Conservation (phyloP, 73 alveolate genomes). For the Blepharisma japonicum region DNA sequence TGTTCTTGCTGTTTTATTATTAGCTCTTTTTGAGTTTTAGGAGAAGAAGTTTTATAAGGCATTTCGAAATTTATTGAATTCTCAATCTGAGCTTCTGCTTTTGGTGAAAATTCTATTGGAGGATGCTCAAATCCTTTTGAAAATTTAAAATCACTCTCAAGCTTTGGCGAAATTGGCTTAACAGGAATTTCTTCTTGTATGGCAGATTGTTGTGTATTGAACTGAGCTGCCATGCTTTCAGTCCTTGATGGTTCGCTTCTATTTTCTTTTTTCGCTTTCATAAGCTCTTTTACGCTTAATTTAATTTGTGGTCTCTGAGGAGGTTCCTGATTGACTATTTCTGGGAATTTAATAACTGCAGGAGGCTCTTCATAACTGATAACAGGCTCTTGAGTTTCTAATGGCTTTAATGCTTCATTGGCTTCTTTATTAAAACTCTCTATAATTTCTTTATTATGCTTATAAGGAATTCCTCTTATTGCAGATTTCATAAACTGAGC, state of each 20-base stretch:
- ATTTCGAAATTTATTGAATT: not conserved
- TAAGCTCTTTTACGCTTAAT: slow-evolving; percentile 13
- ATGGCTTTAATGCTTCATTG: not conserved
- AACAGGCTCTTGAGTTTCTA: not conserved
- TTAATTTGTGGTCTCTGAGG: not conserved
- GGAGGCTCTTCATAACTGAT: not conserved
- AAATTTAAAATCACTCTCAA: not conserved
- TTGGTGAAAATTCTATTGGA: not conserved
- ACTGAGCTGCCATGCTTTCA: not conserved
- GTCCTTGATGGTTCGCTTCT: not conserved
- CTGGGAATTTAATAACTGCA: not conserved
- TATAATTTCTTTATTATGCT: not conserved
- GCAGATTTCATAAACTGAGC: slow-evolving; percentile 1
- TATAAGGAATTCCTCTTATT: not conserved
- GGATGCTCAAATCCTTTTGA: not conserved
- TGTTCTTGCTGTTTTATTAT: too few species aligned
- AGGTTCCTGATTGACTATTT: not conserved
- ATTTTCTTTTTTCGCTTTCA: slow-evolving; percentile 7
- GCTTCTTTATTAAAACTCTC: slow-evolving; percentile 16
- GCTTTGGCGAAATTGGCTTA: slow-evolving; percentile 9
- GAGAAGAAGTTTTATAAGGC: too few species aligned
- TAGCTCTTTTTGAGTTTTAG: too few species aligned
- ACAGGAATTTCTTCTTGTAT: not conserved
- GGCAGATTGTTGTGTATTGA: not conserved
- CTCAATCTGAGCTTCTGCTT: not conserved